Percentiles rank a stretch among this genome's conserved stretches.
phyloP scores from a whole-genome alignment of 257 asterid genomes.

The Solanum dulcamara region DNA sequence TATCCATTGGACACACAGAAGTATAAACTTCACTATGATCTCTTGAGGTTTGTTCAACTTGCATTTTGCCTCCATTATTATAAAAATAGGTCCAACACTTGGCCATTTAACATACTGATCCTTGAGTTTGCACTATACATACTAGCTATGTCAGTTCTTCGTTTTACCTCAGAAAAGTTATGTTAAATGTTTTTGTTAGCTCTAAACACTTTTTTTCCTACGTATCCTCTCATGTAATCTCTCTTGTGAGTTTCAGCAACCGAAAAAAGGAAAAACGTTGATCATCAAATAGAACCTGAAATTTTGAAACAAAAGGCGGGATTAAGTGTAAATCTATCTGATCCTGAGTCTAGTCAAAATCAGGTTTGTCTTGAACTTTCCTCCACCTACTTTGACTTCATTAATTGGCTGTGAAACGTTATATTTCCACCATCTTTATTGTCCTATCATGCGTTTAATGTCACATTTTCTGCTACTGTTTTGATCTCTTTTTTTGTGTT shows the following conservation, averaged over 20 bases:
- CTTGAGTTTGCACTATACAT: neutral
- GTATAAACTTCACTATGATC: neutral
- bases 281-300: slow-evolving; percentile 29
- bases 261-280: slow-evolving; percentile 41
- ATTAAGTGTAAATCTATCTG: slow-evolving; percentile 8
- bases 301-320: slow-evolving; percentile 28
- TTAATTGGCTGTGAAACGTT: neutral
- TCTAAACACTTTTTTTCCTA: neutral
- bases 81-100: neutral
- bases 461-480: slow-evolving; percentile 6
- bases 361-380: slow-evolving; percentile 17
- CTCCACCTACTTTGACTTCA: neutral
- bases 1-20: neutral
- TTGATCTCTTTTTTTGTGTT: slow-evolving; percentile 6
- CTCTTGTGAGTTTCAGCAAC: slow-evolving; percentile 18
- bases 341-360: slow-evolving; percentile 8
- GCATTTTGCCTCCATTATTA: neutral
- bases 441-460: neutral
- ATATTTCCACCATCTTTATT: neutral
- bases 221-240: neutral
- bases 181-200: neutral
- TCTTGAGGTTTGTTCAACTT: neutral
- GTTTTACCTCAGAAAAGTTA: neutral
- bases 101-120: neutral
- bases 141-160: neutral